Percentiles rank a stretch among this genome's conserved stretches.
These are phyloP conservation scores for Penicillium soppii DNA, from an alignment of 495 filamentous ascomycete genomes.

Conservation along the genomic window DNA sequence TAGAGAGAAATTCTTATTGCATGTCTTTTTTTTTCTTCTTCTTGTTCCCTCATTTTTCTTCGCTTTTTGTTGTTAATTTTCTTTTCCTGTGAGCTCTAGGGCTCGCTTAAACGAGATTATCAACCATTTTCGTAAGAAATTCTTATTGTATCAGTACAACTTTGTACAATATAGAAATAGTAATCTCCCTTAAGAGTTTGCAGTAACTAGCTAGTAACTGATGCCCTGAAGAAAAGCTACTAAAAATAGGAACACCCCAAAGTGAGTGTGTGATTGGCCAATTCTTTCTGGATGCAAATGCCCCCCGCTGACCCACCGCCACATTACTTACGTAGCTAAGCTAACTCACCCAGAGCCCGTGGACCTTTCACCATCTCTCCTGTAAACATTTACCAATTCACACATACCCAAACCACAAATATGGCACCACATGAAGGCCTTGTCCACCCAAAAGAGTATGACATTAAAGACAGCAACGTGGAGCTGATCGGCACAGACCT, in stretches of 20 bases:
- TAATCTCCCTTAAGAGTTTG: too few relatives aligned
- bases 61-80: too few relatives aligned
- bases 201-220: not conserved
- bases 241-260: constrained; percentile 2
- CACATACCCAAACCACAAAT: constrained; percentile 6
- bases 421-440: constrained; percentile 58
- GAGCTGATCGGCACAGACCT: constrained; percentile 57
- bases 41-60: too few relatives aligned
- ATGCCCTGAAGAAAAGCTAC: too few relatives aligned
- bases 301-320: constrained; percentile 11
- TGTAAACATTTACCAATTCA: not conserved
- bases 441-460: constrained; percentile 57
- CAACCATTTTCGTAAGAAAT: too few relatives aligned
- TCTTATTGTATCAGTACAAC: too few relatives aligned
- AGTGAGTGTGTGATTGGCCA: constrained; percentile 1
- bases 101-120: too few relatives aligned
- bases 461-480: constrained; percentile 63
- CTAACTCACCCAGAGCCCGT: too few relatives aligned
- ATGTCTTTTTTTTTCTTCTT: too few relatives aligned
- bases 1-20: too few relatives aligned
- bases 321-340: not conserved
- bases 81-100: too few relatives aligned
- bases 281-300: not conserved
- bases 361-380: too few relatives aligned
- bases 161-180: not conserved